Evolutionary conservation across 148 eudicot species (phyloP).

Genomic region (Rhododendron williamsianum): DNA sequence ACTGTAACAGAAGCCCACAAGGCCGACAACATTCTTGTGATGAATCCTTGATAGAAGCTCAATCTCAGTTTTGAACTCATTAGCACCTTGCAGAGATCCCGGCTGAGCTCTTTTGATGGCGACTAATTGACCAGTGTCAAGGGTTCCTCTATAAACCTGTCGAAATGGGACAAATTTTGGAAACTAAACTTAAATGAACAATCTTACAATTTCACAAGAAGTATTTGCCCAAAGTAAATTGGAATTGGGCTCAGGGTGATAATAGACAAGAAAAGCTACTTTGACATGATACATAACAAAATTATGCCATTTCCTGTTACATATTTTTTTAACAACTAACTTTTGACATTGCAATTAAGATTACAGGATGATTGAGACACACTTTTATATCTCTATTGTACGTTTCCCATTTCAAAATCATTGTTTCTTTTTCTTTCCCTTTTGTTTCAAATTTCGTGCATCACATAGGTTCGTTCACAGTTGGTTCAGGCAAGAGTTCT

Average conservation of each 20-base stretch:
- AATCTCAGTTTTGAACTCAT: constrained; percentile 59
- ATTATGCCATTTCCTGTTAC: not conserved
- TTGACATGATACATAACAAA: not conserved
- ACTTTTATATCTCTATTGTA: not conserved
- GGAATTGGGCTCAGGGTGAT: not conserved
- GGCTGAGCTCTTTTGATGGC: constrained; percentile 55
- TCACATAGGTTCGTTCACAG: not conserved
- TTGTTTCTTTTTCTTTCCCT: not conserved
- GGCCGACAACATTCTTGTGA: constrained; percentile 61
- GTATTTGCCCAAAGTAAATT: too few species aligned
- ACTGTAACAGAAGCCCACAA: constrained; percentile 52
- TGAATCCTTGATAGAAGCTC: constrained; percentile 67
- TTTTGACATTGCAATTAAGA: not conserved
- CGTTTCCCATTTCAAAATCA: not conserved
- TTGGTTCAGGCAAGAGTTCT: not conserved
- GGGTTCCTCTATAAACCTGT: constrained; percentile 49
- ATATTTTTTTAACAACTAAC: not conserved
- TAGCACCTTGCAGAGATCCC: constrained; percentile 60
- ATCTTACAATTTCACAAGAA: not conserved
- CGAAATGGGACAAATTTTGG: not conserved
- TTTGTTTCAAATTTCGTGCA: not conserved
- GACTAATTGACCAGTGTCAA: constrained; percentile 34
- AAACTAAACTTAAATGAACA: not conserved
- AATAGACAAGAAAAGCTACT: not conserved
- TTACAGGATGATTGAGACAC: not conserved